These are phyloP conservation scores for Microascus cirrosus DNA, from an alignment of 2,329 filamentous ascomycete species.

Conservation along the genomic window DNA sequence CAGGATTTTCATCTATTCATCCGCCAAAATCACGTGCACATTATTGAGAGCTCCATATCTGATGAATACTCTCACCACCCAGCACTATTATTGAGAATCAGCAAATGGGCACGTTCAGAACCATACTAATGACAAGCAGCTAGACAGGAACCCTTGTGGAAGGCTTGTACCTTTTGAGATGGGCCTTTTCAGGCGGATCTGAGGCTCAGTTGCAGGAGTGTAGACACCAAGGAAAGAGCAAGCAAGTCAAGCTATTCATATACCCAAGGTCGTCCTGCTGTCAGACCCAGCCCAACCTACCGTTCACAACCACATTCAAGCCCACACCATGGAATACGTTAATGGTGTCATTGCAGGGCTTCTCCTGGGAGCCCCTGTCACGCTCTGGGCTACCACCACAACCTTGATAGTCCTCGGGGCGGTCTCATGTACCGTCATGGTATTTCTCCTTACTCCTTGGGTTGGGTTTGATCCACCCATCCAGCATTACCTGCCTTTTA, in stretches of 20 bases:
- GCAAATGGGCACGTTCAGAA: background rate
- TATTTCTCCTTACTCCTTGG: no score
- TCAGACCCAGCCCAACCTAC: background rate
- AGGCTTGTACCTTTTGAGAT: background rate
- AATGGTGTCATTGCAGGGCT: background rate
- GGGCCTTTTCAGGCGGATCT: background rate
- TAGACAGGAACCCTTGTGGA: background rate
- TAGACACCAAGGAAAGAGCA: no score
- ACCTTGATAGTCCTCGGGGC: no score
- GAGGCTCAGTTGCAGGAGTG: no score
- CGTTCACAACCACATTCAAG: background rate
- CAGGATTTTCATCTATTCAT: background rate
- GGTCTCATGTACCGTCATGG: no score
- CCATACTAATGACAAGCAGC: background rate
- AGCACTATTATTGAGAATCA: background rate
- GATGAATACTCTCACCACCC: background rate
- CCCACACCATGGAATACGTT: background rate
- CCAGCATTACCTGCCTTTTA: no score
- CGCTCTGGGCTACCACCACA: no score
- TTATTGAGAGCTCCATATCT: no score
- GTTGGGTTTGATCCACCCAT: no score
- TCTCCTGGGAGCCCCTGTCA: background rate
- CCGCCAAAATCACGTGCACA: background rate
- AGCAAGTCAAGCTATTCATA: no score
- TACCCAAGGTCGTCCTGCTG: no score